Conservation (phyloP, 2,329 filamentous ascomycete genomes). For the Aspergillus sp. region DNA sequence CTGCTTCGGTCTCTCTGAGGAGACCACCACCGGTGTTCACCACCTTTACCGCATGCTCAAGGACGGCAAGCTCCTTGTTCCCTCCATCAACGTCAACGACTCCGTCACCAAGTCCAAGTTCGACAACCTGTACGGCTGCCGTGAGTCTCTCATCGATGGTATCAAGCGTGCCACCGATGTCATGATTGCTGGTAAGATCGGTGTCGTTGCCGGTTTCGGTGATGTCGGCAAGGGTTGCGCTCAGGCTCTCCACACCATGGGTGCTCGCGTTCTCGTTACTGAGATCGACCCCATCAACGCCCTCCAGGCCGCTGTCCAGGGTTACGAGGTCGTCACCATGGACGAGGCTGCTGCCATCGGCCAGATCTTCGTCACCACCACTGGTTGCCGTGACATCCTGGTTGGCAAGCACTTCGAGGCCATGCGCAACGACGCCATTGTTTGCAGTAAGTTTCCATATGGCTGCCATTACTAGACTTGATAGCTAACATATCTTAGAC, state of each 20-base stretch:
- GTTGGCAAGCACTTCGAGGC: conserved; percentile 86
- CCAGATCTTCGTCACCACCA: conserved; percentile 99
- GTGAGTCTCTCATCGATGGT: conserved; percentile 96
- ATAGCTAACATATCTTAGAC: conserved; percentile 51
- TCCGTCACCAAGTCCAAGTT: conserved; percentile 99
- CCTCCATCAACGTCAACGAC: conserved; percentile 99
- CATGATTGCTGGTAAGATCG: conserved; percentile 99
- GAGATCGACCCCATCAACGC: conserved; percentile 99
- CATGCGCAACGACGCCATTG: conserved; percentile 97
- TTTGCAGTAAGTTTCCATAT: conserved; percentile 71
- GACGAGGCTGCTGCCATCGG: conserved; percentile 85
- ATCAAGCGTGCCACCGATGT: conserved; percentile 99
- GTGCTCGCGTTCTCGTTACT: conserved; percentile 92
- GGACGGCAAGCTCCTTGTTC: conserved; percentile 82
- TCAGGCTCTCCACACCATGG: conserved; percentile 93
- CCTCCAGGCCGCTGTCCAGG: conserved; percentile 95
- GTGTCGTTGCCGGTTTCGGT: conserved; percentile 96
- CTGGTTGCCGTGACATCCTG: conserved; percentile 97
- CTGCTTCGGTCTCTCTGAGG: conserved; percentile 98
- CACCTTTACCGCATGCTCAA: conserved; percentile 99
- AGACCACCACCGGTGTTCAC: conserved; percentile 99
- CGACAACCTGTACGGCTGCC: conserved; percentile 99
- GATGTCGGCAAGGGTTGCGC: conserved; percentile 99
- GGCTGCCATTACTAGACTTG: not conserved
- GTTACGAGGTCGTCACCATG: conserved; percentile 97